phyloP scores from a whole-genome alignment of 139 green algal genomes.

The Limnomonas spitsbergensis region DNA sequence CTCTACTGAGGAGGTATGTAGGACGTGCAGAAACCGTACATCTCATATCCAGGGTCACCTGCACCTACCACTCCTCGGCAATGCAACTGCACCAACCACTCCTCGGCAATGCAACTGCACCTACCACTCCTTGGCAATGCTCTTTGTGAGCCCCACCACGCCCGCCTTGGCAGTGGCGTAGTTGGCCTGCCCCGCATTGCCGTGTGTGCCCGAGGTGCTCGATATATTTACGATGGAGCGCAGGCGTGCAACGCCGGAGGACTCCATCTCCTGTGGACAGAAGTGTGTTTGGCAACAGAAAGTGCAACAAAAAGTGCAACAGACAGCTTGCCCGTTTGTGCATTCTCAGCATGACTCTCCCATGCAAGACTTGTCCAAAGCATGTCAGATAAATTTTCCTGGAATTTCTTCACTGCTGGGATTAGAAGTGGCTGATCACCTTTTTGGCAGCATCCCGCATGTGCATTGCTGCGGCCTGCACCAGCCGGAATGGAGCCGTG shows the following conservation, averaged over 20 bases:
- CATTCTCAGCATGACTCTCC: no score
- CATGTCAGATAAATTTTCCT: no score
- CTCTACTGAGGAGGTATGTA: not conserved
- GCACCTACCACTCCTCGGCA: not conserved
- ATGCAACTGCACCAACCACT: not conserved
- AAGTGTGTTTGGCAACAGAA: not conserved
- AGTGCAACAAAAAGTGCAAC: no score
- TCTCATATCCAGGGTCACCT: not conserved
- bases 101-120: not conserved
- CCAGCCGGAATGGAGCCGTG: slow-evolving; percentile 77
- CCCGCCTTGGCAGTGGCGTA: slow-evolving; percentile 86
- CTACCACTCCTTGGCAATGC: slow-evolving; percentile 70
- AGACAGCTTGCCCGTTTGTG: no score
- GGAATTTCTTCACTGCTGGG: no score
- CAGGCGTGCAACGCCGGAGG: slow-evolving; percentile 29
- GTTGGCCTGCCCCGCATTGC: slow-evolving; percentile 73
- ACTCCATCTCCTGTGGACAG: slow-evolving; percentile 11
- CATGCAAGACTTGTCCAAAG: no score
- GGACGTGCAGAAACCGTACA: not conserved
- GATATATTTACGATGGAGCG: slow-evolving; percentile 84
- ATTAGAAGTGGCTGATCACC: no score
- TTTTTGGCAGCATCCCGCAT: slow-evolving; percentile 75
- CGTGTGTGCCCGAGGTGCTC: slow-evolving; percentile 69
- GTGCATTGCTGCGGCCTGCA: slow-evolving; percentile 64
- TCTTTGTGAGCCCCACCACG: slow-evolving; percentile 87